Evolutionary conservation across 1,139 yeast genomes (phyloP).

Genomic region (Suhomyces atakaporum): DNA sequence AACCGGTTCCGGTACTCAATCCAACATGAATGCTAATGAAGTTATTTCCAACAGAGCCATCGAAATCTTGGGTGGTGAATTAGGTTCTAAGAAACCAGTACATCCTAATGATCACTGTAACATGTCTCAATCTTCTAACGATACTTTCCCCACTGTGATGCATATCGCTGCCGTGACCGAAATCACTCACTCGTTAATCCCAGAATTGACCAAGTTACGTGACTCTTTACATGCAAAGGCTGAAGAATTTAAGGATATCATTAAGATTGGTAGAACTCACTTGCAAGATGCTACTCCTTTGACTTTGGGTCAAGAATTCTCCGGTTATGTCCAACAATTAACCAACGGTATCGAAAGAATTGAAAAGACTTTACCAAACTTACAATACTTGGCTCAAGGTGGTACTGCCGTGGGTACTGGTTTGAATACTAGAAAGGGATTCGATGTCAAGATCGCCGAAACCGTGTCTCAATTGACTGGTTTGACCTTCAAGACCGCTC

Average conservation of each 20-base stretch:
- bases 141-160: slow-evolving; percentile 26
- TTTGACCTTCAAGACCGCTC: slow-evolving; percentile 22
- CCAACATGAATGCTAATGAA: slow-evolving; percentile 26
- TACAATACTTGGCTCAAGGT: slow-evolving; percentile 24
- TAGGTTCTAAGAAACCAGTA: slow-evolving; percentile 25
- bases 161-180: slow-evolving; percentile 26
- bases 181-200: slow-evolving; percentile 19
- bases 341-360: slow-evolving; percentile 22
- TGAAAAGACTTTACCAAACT: slow-evolving; percentile 21
- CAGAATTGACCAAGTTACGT: slow-evolving; percentile 21
- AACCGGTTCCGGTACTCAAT: slow-evolving; percentile 26
- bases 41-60: slow-evolving; percentile 26
- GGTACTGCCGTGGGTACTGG: slow-evolving; percentile 27
- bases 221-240: slow-evolving; percentile 20
- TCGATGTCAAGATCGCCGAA: slow-evolving; percentile 21
- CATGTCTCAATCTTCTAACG: slow-evolving; percentile 25
- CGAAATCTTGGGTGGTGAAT: slow-evolving; percentile 23
- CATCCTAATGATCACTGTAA: slow-evolving; percentile 26
- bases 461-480: slow-evolving; percentile 21
- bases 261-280: slow-evolving; percentile 26
- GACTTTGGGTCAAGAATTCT: slow-evolving; percentile 25
- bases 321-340: slow-evolving; percentile 25
- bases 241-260: slow-evolving; percentile 21
- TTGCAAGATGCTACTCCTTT: slow-evolving; percentile 26
- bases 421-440: slow-evolving; percentile 22